Base-by-base conservation (phyloP, 169 alveolate genomes). In the Plasmodium adleri region DNA sequence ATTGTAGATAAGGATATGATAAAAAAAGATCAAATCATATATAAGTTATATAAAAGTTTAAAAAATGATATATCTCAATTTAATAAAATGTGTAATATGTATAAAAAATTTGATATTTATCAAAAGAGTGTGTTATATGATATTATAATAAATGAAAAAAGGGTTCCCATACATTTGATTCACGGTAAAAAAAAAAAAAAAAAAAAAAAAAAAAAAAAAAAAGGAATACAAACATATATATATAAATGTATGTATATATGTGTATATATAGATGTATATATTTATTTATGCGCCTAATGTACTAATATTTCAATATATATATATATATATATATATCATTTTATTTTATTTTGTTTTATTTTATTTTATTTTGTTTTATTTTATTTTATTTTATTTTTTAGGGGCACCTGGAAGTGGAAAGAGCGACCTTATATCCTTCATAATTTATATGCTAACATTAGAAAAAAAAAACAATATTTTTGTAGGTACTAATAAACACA, bases 371-470 rank as follows among this genome's bases (percentile, higher is more conserved):
- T 58, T 58, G 20, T 58, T 17, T 24, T 60, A 60, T 60, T 52
- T 52, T 20, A 60, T 47, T 63, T 9, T 49, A 26, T 28, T 2
- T 47, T 49, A 6, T 47, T 71, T 6, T 7, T 73, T 26, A 76
- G 89, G 89, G 1, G 90, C 90, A 1, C 90, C 90, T 2, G 90
- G 90, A 24, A 80, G 90, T 26, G 90, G 90, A 3, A 80, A 80
- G 49, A 80, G 90, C 13, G 73, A 80, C 60, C 62, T 80, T 1
- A 80, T 80, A 4, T 49, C 90, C 15, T 80, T 80, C 52, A 54
- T 67, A 13, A 80, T 80, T 15, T 80, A 80, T 52, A 6, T 80
- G 17, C 22, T 80, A 22, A 67, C 73, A 2, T 52, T 80, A 59
- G 90, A 80, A 26, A 56, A 72, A 10, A 80, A 80, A 17, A 80